These are phyloP conservation scores for Neoboletus subvelutipes DNA, from an alignment of 768 basidiomycete species.

Conservation along the genomic window DNA sequence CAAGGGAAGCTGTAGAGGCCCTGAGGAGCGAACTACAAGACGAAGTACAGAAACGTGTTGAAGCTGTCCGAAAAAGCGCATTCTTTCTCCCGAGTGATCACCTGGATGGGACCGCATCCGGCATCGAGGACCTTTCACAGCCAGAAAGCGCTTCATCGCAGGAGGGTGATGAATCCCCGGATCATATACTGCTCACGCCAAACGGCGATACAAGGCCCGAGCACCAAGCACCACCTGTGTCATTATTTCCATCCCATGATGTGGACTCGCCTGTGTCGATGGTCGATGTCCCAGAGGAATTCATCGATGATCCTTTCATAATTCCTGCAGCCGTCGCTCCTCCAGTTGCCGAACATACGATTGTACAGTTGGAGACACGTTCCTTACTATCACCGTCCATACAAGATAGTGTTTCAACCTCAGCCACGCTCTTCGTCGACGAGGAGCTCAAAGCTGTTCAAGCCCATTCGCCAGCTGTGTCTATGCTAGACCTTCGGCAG, in stretches of 20 bases:
- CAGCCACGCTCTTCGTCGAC: constrained; percentile 11
- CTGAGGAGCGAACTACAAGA: constrained; percentile 57
- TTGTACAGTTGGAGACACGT: neutral
- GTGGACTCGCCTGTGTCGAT: neutral
- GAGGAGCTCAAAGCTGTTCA: constrained; percentile 9
- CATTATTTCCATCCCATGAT: neutral
- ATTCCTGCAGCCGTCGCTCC: neutral
- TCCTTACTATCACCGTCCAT: neutral
- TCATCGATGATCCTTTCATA: constrained; percentile 12
- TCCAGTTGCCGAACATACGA: neutral
- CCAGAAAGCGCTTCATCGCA: neutral
- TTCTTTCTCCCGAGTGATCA: neutral
- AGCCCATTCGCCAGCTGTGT: constrained; percentile 18
- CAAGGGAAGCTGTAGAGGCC: constrained; percentile 48
- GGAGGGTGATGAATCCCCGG: neutral
- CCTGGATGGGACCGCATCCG: neutral
- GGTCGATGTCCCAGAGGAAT: constrained; percentile 2
- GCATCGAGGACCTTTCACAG: neutral
- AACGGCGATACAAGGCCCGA: neutral
- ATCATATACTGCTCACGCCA: neutral
- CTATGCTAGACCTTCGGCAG: constrained; percentile 16
- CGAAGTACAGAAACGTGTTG: constrained; percentile 53
- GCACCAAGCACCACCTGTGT: neutral
- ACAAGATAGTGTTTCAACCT: constrained; percentile 4
- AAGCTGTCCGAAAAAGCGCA: constrained; percentile 15